phyloP scores from a whole-genome alignment of 2,329 filamentous ascomycete genomes.

The Pyrenophora tritici-repentis region DNA sequence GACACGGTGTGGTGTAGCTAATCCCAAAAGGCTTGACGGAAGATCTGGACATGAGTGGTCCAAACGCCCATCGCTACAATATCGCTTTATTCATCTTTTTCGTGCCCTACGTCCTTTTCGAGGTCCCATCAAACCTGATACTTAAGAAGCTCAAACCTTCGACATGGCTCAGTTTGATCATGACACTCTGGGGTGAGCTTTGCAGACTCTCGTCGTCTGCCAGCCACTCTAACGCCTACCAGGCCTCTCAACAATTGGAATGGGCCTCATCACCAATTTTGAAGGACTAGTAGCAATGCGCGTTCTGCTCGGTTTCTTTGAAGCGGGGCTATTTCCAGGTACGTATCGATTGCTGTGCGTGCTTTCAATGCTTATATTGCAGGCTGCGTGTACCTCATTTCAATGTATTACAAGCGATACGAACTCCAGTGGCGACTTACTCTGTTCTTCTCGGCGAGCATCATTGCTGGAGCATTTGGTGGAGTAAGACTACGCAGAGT shows the following conservation, averaged over 20 bases:
- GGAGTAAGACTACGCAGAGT: slow-evolving; percentile 32
- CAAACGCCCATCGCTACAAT: slow-evolving; percentile 41
- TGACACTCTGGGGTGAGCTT: slow-evolving; percentile 45
- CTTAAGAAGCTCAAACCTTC: slow-evolving; percentile 49
- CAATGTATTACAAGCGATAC: slow-evolving; percentile 51
- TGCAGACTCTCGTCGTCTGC: background rate
- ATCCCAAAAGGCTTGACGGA: slow-evolving; percentile 28
- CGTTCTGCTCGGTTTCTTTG: slow-evolving; percentile 45
- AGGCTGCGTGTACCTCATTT: slow-evolving; percentile 41
- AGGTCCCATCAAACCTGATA: slow-evolving; percentile 46
- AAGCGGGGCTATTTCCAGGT: slow-evolving; percentile 45
- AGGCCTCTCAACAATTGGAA: slow-evolving; percentile 49
- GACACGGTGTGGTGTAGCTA: background rate
- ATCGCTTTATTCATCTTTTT: slow-evolving; percentile 48
- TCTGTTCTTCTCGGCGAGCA: slow-evolving; percentile 50
- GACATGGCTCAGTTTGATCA: slow-evolving; percentile 47
- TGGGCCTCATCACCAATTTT: slow-evolving; percentile 55
- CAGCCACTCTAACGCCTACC: background rate
- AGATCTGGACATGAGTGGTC: slow-evolving; percentile 45
- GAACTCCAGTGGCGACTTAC: slow-evolving; percentile 51
- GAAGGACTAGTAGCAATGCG: slow-evolving; percentile 55
- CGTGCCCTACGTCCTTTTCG: slow-evolving; percentile 46
- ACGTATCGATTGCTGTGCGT: background rate
- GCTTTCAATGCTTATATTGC: background rate
- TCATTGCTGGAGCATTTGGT: slow-evolving; percentile 50